Evolutionary conservation across 768 basidiomycete genomes (phyloP), one percentile per base, ranked within the genome.

Genomic region (Xerocomellus intermedius): DNA sequence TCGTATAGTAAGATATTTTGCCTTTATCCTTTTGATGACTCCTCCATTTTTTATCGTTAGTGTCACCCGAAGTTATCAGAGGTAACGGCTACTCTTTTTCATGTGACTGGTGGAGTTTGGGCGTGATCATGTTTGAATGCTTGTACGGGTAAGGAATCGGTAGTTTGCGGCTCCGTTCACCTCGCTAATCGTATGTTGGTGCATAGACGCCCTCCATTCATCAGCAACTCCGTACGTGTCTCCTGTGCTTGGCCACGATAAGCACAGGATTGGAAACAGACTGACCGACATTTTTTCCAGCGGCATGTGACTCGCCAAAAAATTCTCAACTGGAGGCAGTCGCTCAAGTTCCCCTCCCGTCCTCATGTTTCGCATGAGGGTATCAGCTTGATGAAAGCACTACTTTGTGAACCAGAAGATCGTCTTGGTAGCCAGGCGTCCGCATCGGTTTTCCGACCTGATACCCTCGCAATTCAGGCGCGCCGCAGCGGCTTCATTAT

Each of bases 31-130:
- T 67, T 58, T 59, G 59, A 58, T 64, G 56, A 63, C 67, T 12
- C 39, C 57, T 65, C 65, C 63, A 54, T 62, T 62, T 55, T 54
- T 54, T 60, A 32, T 56, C 57, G 50, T 43, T 59, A 93, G 91
- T 92, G 90, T 91, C 89, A 9, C 91, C 91, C 41, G 91, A 93
- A 70, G 91, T 93, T 43, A 91, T 94, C 67, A 83, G 90, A 62
- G 89, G 90, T 21, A 89, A 91, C 67, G 95, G 94, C 24, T 98
- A 98, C 73, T 85, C 88, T 37, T 95, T 91, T 73, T 90, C 88
- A 35, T 96, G 94, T 69, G 96, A 98, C 68, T 98, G 94, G 94
- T 99, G 96, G 96, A 93, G 90, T 74, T 81, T 98, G 43, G 95
- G 94, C 13, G 89, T 97, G 51, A 98, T 99, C 69, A 91, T 94